phyloP scores from a whole-genome alignment of 2,329 filamentous ascomycete species.

The Thielaviopsis punctulata region DNA sequence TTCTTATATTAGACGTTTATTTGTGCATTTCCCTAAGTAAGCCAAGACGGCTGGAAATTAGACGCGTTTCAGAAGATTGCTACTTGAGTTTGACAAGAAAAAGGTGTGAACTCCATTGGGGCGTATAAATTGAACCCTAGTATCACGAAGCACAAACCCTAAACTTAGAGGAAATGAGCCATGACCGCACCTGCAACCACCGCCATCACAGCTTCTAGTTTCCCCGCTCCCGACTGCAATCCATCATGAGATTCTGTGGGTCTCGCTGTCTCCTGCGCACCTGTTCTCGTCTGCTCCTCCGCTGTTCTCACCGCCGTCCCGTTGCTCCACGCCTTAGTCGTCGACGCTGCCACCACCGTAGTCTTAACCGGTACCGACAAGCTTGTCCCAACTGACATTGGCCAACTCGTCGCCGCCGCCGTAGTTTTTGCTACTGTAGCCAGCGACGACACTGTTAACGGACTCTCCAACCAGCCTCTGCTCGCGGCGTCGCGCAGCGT shows the following conservation, averaged over 20 bases:
- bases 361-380: neutral
- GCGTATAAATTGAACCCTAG: too few relatives aligned
- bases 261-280: neutral
- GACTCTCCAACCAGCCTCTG: slow-evolving; percentile 8
- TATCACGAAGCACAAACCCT: too few relatives aligned
- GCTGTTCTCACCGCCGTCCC: neutral
- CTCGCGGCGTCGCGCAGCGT: slow-evolving; percentile 17
- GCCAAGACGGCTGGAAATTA: neutral
- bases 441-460: slow-evolving; percentile 9
- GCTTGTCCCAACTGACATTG: neutral
- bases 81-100: too few relatives aligned
- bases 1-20: neutral
- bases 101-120: too few relatives aligned
- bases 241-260: neutral
- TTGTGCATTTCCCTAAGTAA: neutral
- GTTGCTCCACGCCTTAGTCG: neutral
- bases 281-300: neutral
- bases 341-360: neutral
- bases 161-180: neutral
- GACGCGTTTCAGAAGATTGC: neutral
- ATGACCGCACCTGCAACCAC: neutral
- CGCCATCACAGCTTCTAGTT: neutral
- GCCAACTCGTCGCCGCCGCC: slow-evolving; percentile 12
- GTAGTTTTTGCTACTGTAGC: slow-evolving; percentile 17
- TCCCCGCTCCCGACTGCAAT: neutral